Conservation (phyloP, 495 filamentous ascomycete species). For the Lophium mytilinum region DNA sequence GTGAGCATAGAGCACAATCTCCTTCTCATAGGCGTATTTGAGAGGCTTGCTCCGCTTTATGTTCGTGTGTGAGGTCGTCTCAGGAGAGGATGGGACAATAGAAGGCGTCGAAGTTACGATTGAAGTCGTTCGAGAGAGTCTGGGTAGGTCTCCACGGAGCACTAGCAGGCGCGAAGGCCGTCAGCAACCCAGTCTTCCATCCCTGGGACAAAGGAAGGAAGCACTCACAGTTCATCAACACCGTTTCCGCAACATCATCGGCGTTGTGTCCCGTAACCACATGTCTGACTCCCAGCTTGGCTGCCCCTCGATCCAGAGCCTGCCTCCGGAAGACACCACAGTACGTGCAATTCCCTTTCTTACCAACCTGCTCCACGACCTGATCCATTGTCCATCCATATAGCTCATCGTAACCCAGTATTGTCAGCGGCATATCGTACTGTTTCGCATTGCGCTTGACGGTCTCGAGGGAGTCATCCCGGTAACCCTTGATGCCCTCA, state of each 20-base stretch:
- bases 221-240: conserved; percentile 71
- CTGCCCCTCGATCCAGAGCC: conserved; percentile 87
- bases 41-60: conserved; percentile 91
- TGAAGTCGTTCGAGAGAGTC: conserved; percentile 80
- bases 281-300: conserved; percentile 74
- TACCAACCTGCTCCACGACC: conserved; percentile 88
- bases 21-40: conserved; percentile 98
- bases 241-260: conserved; percentile 96
- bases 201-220: background rate
- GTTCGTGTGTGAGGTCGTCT: conserved; percentile 24
- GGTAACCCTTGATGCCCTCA: conserved; percentile 93
- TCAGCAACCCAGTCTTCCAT: background rate
- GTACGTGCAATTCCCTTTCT: conserved; percentile 98
- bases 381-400: conserved; percentile 99
- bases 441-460: conserved; percentile 89
- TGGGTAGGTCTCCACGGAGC: conserved; percentile 78
- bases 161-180: conserved; percentile 31
- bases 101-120: conserved; percentile 62
- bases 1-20: conserved; percentile 94
- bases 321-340: conserved; percentile 95
- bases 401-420: conserved; percentile 86
- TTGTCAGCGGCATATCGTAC: conserved; percentile 82
- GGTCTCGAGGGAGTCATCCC: conserved; percentile 90
- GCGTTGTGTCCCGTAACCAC: conserved; percentile 98
- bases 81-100: background rate